Conservation (phyloP, 106 monocot species). For the Phalaenopsis equestris region DNA sequence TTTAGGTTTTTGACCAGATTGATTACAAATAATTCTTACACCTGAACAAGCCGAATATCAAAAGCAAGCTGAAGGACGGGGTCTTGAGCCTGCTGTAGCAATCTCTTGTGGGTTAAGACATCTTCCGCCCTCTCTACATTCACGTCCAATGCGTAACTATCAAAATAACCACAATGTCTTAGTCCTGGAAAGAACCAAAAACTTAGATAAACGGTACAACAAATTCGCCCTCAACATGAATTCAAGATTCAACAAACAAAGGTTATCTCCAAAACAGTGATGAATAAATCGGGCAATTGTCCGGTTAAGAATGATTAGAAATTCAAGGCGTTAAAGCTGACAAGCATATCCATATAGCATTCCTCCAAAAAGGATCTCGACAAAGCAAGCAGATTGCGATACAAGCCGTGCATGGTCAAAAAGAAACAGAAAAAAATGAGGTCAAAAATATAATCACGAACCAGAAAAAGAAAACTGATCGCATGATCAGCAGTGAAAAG, state of each 20-base stretch:
- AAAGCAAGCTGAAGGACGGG: slow-evolving; percentile 49
- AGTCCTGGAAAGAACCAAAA: no score
- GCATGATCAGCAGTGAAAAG: no score
- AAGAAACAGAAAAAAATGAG: background rate
- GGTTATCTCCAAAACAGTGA: background rate
- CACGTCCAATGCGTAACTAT: slow-evolving; percentile 83
- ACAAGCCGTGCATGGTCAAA: background rate
- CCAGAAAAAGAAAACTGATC: background rate
- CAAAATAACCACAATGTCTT: background rate
- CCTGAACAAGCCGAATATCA: slow-evolving; percentile 74
- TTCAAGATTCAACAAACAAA: background rate
- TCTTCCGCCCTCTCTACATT: slow-evolving; percentile 87
- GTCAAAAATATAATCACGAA: background rate
- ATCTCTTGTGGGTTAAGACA: slow-evolving; percentile 60
- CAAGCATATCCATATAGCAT: background rate
- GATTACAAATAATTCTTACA: slow-evolving; percentile 9
- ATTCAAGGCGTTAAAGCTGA: background rate
- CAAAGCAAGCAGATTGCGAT: background rate
- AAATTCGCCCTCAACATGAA: background rate
- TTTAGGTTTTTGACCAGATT: background rate
- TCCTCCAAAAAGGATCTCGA: background rate
- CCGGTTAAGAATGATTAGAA: background rate
- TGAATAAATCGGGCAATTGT: background rate
- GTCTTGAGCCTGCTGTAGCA: slow-evolving; percentile 60
- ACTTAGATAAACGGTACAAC: background rate